Evolutionary conservation across 495 filamentous ascomycete genomes (phyloP).

Genomic region (Aeminium ludgeri): DNA sequence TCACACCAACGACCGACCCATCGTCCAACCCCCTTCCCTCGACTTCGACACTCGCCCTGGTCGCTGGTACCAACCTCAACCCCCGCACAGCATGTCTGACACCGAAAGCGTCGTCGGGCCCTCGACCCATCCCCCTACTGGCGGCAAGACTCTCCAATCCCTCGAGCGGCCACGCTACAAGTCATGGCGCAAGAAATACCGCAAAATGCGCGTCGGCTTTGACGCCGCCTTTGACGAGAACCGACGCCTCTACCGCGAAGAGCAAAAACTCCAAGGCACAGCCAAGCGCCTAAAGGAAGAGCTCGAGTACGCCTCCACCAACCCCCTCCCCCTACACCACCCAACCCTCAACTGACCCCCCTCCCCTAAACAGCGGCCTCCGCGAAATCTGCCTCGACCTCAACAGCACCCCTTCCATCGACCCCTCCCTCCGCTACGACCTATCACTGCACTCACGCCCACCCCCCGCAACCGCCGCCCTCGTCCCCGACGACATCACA

Average conservation of each 20-base stretch:
- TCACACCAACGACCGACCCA: too few species aligned
- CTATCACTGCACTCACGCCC: too few species aligned
- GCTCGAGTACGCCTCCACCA: slow-evolving; percentile 60
- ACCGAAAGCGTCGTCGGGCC: background rate
- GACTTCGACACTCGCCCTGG: too few species aligned
- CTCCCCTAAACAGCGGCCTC: slow-evolving; percentile 47
- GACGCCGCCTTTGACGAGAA: slow-evolving; percentile 67
- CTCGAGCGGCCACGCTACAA: slow-evolving; percentile 11
- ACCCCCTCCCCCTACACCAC: background rate
- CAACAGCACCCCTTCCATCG: slow-evolving; percentile 61
- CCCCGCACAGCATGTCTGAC: background rate
- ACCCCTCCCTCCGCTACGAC: slow-evolving; percentile 54
- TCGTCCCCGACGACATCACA: slow-evolving; percentile 24
- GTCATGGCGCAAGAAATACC: slow-evolving; percentile 65
- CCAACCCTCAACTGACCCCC: background rate
- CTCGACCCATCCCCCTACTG: background rate
- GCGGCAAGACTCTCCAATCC: slow-evolving; percentile 2
- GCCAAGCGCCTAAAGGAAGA: slow-evolving; percentile 67
- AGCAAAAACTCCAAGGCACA: slow-evolving; percentile 58
- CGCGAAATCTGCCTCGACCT: slow-evolving; percentile 76
- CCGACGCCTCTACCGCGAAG: slow-evolving; percentile 57
- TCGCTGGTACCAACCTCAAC: too few species aligned
- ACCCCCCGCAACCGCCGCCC: slow-evolving; percentile 23
- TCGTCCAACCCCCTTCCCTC: too few species aligned
- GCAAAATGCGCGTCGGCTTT: slow-evolving; percentile 76